Evolutionary conservation across 2,329 filamentous ascomycete species (phyloP).

Genomic region (Botrytis paeoniae): DNA sequence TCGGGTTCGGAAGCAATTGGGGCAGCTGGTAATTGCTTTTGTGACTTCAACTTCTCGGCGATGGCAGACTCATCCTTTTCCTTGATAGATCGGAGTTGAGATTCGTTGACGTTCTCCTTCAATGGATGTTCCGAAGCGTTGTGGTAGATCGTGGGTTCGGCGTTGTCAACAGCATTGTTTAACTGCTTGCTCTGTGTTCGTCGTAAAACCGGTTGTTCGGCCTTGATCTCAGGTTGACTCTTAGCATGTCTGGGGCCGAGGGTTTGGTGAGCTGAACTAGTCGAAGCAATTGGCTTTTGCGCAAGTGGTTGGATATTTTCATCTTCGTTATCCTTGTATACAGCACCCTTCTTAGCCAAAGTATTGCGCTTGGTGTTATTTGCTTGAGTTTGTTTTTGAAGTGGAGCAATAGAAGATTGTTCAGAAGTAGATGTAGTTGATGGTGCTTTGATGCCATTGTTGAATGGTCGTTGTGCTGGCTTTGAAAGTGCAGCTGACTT

Average conservation of each 20-base stretch:
- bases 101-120: slow-evolving; percentile 19
- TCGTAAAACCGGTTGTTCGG: slow-evolving; percentile 29
- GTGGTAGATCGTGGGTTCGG: background rate
- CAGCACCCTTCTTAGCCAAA: slow-evolving; percentile 48
- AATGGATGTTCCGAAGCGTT: background rate
- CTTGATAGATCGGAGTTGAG: slow-evolving; percentile 16
- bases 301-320: slow-evolving; percentile 30
- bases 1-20: slow-evolving; percentile 50
- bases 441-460: slow-evolving; percentile 26
- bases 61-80: slow-evolving; percentile 15
- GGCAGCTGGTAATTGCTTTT: slow-evolving; percentile 26
- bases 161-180: background rate
- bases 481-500: slow-evolving; percentile 49
- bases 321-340: slow-evolving; percentile 52
- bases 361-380: slow-evolving; percentile 43
- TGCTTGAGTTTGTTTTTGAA: slow-evolving; percentile 36
- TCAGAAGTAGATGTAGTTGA: slow-evolving; percentile 14
- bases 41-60: background rate
- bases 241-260: slow-evolving; percentile 34
- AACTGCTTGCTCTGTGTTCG: slow-evolving; percentile 30
- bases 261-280: slow-evolving; percentile 34
- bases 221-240: slow-evolving; percentile 35
- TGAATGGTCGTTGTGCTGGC: slow-evolving; percentile 60
- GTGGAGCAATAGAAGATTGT: slow-evolving; percentile 19
- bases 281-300: slow-evolving; percentile 32